Base-by-base conservation (phyloP, 805 yeast genomes). In the Pichia rugopelliculosa region DNA sequence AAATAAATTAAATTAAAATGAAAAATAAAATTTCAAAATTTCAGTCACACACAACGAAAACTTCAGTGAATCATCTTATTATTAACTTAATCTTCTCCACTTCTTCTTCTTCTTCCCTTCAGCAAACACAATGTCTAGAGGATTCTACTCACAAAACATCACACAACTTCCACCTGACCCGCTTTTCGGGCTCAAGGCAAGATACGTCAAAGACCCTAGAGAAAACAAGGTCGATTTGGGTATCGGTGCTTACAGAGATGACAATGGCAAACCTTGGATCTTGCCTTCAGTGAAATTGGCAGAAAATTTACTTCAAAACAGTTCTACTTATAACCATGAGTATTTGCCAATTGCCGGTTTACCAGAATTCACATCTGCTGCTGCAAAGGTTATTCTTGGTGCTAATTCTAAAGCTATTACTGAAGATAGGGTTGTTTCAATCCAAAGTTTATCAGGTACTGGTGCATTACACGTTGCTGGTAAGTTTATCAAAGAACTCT, bases 221-320 rank as follows among this genome's bases (percentile, higher is more conserved):
- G 18, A 73, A 3, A 67, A 69, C 50, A 90, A 88, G 67, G 96
- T 88, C 43, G 96, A 89, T 62, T 72, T 86, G 54, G 91, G 93
- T 52, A 87, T 84, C 24, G 95, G 99, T 46, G 91, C 98, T n/a
- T 91, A 91, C 73, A 79, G 99, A 65, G 96, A 89, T 66, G 80
- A 86, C 64, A 59, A 67, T 24, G 99, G 98, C 45, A 80, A 83
- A 65, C 97, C 98, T 42, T 89, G 87, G 79, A 86, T 90, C 48
- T 75, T 91, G 56, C 93, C 95, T 20, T 72, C 87, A 24, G 89
- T 87, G 51, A 74, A 73, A 59, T 69, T 74, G 56, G 96, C 95
- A 40, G 96, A 88, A 67, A 64, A 69, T 46, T 65, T 76, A 58
- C 69, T 89, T 49, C 79, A 80, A 34, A 65, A 70, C 36, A 77